A percentile compares a stretch with the other conserved stretches of the same genome.
Evolutionary conservation across 371 early-diverging fungal species (phyloP).

Genomic region (Polyrhizophydium stewartii): DNA sequence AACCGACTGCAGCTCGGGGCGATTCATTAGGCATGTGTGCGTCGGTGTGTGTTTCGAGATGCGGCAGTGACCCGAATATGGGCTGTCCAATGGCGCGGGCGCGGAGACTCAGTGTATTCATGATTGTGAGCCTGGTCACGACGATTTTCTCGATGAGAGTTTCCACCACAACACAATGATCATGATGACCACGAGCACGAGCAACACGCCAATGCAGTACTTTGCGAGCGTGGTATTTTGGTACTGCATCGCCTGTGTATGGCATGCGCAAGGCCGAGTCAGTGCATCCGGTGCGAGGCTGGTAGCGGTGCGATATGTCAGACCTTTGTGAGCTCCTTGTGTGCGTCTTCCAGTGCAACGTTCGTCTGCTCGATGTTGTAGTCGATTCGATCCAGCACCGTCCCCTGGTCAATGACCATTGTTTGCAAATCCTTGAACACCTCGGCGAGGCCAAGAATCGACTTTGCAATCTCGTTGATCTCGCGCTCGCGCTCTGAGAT

Average conservation of each 20-base stretch:
- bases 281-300: neutral
- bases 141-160: no score
- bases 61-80: no score
- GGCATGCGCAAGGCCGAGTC: constrained; percentile 1
- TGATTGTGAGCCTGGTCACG: no score
- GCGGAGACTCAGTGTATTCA: no score
- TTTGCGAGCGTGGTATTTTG: constrained; percentile 32
- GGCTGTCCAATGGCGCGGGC: no score
- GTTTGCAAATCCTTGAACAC: constrained; percentile 90
- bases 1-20: no score
- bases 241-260: constrained; percentile 22
- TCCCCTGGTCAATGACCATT: constrained; percentile 96
- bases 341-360: constrained; percentile 76
- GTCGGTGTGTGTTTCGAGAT: no score
- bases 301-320: neutral
- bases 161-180: constrained; percentile 16
- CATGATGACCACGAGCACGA: constrained; percentile 26
- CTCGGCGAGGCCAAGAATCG: constrained; percentile 86
- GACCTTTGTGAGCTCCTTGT: constrained; percentile 78
- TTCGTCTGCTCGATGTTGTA: constrained; percentile 89
- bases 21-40: no score
- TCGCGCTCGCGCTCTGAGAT: constrained; percentile 85
- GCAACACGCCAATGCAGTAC: constrained; percentile 28
- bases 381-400: constrained; percentile 94
- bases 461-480: constrained; percentile 86